phyloP scores from a whole-genome alignment of 306 rosid species.

The Ziziphus jujuba region DNA sequence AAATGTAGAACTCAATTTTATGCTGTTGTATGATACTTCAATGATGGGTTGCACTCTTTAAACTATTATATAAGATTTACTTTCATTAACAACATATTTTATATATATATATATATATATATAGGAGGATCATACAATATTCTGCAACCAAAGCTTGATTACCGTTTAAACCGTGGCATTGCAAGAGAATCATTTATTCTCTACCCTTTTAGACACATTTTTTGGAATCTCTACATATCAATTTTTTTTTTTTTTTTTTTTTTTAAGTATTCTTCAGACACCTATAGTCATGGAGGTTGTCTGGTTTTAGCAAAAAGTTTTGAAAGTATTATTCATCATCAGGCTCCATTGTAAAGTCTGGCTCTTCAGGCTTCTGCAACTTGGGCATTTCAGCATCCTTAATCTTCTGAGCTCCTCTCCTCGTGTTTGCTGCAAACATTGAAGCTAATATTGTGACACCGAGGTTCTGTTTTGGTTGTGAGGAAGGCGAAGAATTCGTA shows the following conservation, averaged over 20 bases:
- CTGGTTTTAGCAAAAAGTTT: conserved; percentile 9
- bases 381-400: conserved; percentile 59
- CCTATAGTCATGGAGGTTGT: background rate
- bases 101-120: too few relatives aligned
- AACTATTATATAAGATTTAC: too few relatives aligned
- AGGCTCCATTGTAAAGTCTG: conserved; percentile 72
- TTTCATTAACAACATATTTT: too few relatives aligned
- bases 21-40: too few relatives aligned
- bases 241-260: too few relatives aligned
- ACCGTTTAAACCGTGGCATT: background rate
- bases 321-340: conserved; percentile 46
- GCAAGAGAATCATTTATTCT: background rate
- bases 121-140: too few relatives aligned
- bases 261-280: background rate
- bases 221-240: background rate
- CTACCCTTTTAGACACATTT: background rate
- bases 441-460: conserved; percentile 79
- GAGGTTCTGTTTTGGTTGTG: conserved; percentile 60
- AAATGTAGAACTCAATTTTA: too few relatives aligned
- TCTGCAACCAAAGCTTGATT: too few relatives aligned
- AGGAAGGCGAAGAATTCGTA: conserved; percentile 33
- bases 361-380: conserved; percentile 91
- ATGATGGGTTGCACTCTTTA: too few relatives aligned
- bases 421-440: conserved; percentile 72
- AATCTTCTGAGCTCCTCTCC: conserved; percentile 68